Base-by-base conservation (phyloP, 306 rosid genomes). In the Vigna radiata region DNA sequence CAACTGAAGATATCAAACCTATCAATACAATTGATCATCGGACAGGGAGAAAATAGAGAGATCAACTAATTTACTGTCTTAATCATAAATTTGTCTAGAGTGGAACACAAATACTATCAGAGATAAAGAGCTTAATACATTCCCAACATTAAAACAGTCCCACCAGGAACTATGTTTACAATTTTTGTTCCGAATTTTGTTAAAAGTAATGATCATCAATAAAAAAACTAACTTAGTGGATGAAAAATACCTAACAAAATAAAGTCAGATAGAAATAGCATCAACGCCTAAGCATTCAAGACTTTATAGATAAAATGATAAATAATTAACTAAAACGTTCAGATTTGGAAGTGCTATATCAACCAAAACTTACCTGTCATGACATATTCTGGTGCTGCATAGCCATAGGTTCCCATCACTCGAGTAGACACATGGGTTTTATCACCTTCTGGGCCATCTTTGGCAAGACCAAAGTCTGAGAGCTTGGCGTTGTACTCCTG, bases 341-440 rank as follows among this genome's bases (percentile, higher is more conserved):
- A 54, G 5, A 43, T 59, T 65, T 77, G 60, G 49, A 66, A 29
- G 19, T 16, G 71, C 66, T 62, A 56, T 25, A 56, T 68, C 52
- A 47, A 64, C 70, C 47, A 47, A 46, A 65, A 55, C 86, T 81
- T 71, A 94, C 98, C 98, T 3, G 98, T 94, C 98, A 94, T 94
- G 65, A 94, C 98, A 79, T 94, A 94, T 84, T 94, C 98, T 18
- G 98, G 98, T 49, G 98, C 98, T 39, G 98, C 98, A 25, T 94
- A 94, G 68, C 98, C 98, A 70, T 94, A 94, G 23, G 98, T 94
- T 86, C 98, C 98, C 98, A 94, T 94, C 75, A 94, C 98, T 31
- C 98, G 94, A 44, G 98, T 94, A 23, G 98, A 94, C 62, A 94
- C 98, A 36, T 94, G 98, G 67, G 98, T 94, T 84, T 94, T 94